These are phyloP conservation scores for Lachnellula hyalina DNA, from an alignment of 2,329 filamentous ascomycete species.

Conservation along the genomic window DNA sequence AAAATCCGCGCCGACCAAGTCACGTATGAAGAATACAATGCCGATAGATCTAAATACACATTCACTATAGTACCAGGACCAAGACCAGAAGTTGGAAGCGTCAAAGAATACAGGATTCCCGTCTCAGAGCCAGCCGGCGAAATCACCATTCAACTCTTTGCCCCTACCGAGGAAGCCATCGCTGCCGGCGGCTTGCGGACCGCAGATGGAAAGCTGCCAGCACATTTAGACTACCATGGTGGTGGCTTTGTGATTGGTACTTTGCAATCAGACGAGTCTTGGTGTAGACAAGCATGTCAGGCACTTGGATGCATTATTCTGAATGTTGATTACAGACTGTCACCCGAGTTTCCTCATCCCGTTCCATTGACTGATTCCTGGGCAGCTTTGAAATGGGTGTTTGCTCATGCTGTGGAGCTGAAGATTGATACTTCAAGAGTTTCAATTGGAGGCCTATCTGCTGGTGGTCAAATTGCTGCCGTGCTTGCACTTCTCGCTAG, in stretches of 20 bases:
- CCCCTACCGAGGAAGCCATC: conserved; percentile 15
- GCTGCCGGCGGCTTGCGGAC: conserved; percentile 7
- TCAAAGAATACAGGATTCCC: conserved; percentile 10
- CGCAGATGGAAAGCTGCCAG: conserved; percentile 13
- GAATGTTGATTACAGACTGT: conserved; percentile 38
- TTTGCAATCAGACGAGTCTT: conserved; percentile 16
- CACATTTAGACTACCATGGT: conserved; percentile 20
- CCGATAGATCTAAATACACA: conserved; percentile 19
- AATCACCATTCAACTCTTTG: conserved; percentile 17
- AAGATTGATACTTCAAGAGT: conserved; percentile 13
- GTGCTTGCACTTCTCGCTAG: conserved; percentile 15
- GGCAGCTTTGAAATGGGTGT: conserved; percentile 39
- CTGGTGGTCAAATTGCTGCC: conserved; percentile 18
- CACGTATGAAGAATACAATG: conserved; percentile 21
- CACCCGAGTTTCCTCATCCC: conserved; percentile 42
- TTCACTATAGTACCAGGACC: conserved; percentile 15
- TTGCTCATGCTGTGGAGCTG: conserved; percentile 10
- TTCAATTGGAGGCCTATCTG: conserved; percentile 17
- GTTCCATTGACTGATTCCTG: conserved; percentile 39
- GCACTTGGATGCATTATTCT: conserved; percentile 30
- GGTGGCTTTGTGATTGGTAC: conserved; percentile 22
- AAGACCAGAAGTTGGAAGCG: conserved; percentile 12
- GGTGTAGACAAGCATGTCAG: conserved; percentile 20
- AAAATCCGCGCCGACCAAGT: conserved; percentile 20
- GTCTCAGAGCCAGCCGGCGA: conserved; percentile 16